phyloP scores from a whole-genome alignment of 495 filamentous ascomycete genomes.

The Aspergillus indologenus region DNA sequence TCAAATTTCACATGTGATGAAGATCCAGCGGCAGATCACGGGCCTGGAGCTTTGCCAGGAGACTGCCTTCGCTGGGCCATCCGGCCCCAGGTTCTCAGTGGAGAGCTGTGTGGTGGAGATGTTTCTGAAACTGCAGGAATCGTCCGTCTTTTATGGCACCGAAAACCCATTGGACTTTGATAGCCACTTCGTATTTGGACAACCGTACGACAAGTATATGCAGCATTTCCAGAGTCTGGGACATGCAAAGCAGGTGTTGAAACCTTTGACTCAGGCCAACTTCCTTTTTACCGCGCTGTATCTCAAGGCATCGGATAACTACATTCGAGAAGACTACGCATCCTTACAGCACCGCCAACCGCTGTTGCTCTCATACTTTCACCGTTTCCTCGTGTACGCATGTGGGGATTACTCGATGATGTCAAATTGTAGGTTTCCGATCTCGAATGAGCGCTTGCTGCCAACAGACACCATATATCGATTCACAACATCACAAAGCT shows the following conservation, averaged over 20 bases:
- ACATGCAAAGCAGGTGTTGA: background rate
- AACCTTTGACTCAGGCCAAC: conserved; percentile 5
- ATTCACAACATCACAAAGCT: too few species aligned
- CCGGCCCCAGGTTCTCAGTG: too few species aligned
- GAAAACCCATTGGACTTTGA: background rate
- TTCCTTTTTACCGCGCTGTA: conserved; percentile 18
- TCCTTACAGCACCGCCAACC: conserved; percentile 14
- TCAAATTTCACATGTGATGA: too few species aligned
- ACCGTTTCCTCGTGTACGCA: too few species aligned
- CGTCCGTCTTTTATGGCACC: background rate
- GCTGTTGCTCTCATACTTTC: conserved; percentile 10
- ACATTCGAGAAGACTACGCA: conserved; percentile 10
- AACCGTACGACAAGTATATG: background rate
- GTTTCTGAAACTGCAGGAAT: background rate
- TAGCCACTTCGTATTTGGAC: background rate
- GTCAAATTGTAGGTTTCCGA: too few species aligned
- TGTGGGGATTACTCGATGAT: too few species aligned
- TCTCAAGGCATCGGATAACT: conserved; percentile 14
- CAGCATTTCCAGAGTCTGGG: background rate
- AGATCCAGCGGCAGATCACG: too few species aligned
- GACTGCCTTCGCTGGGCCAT: too few species aligned
- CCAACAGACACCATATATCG: too few species aligned
- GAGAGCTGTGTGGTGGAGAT: too few species aligned
- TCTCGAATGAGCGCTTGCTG: too few species aligned
- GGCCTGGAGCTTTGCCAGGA: too few species aligned